Conservation (phyloP, 139 green algal genomes). For the Auxenochlorella pyrenoidosa region DNA sequence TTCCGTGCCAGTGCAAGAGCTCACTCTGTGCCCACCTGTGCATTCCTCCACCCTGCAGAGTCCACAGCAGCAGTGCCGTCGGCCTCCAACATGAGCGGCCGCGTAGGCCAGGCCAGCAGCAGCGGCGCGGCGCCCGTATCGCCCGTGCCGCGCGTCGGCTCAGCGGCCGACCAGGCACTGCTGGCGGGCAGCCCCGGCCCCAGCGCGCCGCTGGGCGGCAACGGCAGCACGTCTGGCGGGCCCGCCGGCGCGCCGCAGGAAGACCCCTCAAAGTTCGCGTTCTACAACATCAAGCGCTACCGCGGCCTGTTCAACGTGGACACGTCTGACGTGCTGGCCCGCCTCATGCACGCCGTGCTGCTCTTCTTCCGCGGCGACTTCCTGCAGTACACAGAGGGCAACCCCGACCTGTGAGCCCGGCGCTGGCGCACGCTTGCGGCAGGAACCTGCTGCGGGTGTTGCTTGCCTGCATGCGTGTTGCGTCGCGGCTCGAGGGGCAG, state of each 20-base stretch:
- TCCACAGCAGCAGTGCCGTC: not conserved
- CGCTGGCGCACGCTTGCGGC: too few species aligned
- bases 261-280: conserved; percentile 61
- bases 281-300: conserved; percentile 84
- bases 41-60: not conserved
- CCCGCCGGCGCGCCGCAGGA: conserved; percentile 34
- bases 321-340: conserved; percentile 79
- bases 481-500: too few species aligned
- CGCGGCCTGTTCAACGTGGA: conserved; percentile 85
- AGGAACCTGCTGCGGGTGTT: too few species aligned
- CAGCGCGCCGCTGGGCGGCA: not conserved
- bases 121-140: not conserved
- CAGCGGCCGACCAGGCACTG: conserved; percentile 16
- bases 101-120: not conserved
- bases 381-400: conserved; percentile 69
- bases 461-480: too few species aligned
- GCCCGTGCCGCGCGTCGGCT: conserved; percentile 21
- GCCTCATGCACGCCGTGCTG: conserved; percentile 74
- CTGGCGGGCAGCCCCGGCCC: conserved; percentile 3
- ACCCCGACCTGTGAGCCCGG: conserved; percentile 76
- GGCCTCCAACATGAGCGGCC: conserved; percentile 9
- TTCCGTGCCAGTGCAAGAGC: not conserved
- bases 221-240: not conserved
- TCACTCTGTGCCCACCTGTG: not conserved
- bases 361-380: conserved; percentile 80